Base-by-base conservation (phyloP, 192 early-diverging fungal genomes). In the Bifiguratus adelaidae region DNA sequence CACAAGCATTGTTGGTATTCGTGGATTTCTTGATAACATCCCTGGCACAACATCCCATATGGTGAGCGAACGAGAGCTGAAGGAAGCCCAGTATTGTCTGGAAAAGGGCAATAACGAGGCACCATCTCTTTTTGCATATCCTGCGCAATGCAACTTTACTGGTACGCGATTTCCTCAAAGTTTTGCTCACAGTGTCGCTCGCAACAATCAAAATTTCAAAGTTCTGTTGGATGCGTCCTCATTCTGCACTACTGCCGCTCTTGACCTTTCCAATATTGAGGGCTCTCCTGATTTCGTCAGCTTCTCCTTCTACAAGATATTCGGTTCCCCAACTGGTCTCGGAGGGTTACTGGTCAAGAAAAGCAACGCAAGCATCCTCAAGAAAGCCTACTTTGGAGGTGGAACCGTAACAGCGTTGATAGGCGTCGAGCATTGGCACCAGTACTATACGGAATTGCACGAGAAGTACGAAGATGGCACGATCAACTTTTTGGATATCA, bases 271-370 rank as follows among this genome's bases (percentile, higher is more conserved):
- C 18, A 44, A 53, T n/a, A 56, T 66, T 18, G n/a, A n/a, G n/a
- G n/a, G n/a, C n/a, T n/a, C n/a, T n/a, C n/a, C n/a, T n/a, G 85
- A 89, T 47, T 91, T 89, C 59, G 56, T 80, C 3, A 69, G 68
- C 4, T 26, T 91, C 27, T 88, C 85, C 4, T 87, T 92, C 60
- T 91, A 92, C 76, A 92, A 92, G 55, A 73, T 89, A 29, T 89
- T 92, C 63, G 89, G 89, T 7, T 82, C 78, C 36, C 89, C 89
- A 6, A 88, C 86, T 16, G 87, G 88, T 2, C 51, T 92, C 4
- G 89, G 88, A 22, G 85, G 73, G 2, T 69, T 92, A 33, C 58
- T 92, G 9, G 56, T 91, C 22, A 65, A 74, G 38, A 71, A 73
- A 4, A 67, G 71, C 42, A 47, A 75, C 25, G 52, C 55, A 2